Evolutionary conservation across 2,329 filamentous ascomycete species (phyloP), one percentile per base, ranked within the genome.

Genomic region (Xylaria sp.): DNA sequence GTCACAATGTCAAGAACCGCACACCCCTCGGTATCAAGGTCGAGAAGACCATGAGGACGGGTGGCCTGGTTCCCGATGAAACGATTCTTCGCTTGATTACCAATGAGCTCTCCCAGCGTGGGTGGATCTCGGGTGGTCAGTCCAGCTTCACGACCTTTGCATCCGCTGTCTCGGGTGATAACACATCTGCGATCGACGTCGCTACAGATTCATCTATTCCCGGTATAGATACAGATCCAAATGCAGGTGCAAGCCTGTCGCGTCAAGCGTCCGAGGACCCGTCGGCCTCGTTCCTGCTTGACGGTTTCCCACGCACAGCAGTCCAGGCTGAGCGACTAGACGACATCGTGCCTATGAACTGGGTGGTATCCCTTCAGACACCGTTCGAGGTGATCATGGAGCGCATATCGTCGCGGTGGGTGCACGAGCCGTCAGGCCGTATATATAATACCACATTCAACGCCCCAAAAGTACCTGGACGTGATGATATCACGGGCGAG

Each of bases 391-490:
- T 97, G 67, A 94, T 99, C 67, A 86, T 98, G 71, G 89, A 94
- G 73, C 91, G 96, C 62, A 97, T 99, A 73, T 89, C 92, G 49
- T 94, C 93, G 58, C 91, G 96, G 64, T 97, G 94, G 94, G 91
- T 97, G 45, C 96, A 99, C 80, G 92, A 92, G 74, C 89, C 93
- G 0, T 97, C 93, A 0, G 96, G 96, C 1, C 87, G 96, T 31
- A 91, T 97, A 17, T 99, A 99, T 84, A 99, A 99, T 79, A 96
- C 94, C 2, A 90, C 90, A 0, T 99, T 97, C 83, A 94, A 98
- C 76, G 86, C 92, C 7, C 96, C 96, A 0, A 91, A 90, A 71
- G 89, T 94, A 1, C 81, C 88, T 0, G 95, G 96, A 29, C 87
- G 85, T 72, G 96, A 99, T 79, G 96, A 99, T 78, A 77, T 97